Percentiles rank a stretch among this genome's conserved stretches.
phyloP scores from a whole-genome alignment of 2,329 filamentous ascomycete species.

The Cladosporium phlei region DNA sequence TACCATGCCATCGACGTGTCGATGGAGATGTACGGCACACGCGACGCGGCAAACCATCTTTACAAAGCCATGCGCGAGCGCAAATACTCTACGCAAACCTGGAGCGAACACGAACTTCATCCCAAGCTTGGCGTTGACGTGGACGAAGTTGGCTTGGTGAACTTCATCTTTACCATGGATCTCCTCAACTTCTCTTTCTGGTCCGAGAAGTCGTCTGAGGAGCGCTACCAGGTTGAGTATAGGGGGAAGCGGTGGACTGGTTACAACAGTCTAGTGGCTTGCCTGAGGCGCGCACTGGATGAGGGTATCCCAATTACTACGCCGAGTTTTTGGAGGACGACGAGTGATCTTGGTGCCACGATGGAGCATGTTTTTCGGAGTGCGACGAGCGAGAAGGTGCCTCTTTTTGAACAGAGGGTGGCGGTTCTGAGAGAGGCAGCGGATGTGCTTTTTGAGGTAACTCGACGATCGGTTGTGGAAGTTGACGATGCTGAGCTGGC shows the following conservation, averaged over 20 bases:
- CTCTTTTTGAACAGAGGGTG: constrained; percentile 48
- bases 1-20: constrained; percentile 92
- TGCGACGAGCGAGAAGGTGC: constrained; percentile 79
- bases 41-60: constrained; percentile 74
- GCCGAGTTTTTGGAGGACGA: constrained; percentile 69
- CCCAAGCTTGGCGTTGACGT: constrained; percentile 53
- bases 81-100: constrained; percentile 75
- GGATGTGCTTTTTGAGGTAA: constrained; percentile 60
- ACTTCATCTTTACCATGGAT: constrained; percentile 97
- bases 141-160: constrained; percentile 46
- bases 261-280: constrained; percentile 90
- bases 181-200: constrained; percentile 94
- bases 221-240: constrained; percentile 80
- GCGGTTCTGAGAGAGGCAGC: constrained; percentile 51
- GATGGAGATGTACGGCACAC: constrained; percentile 75
- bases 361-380: constrained; percentile 79
- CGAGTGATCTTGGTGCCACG: constrained; percentile 51
- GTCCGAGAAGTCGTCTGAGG: constrained; percentile 65
- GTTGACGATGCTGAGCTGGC: not conserved
- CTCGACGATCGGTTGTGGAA: no score
- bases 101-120: constrained; percentile 85
- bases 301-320: constrained; percentile 89
- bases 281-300: constrained; percentile 79
- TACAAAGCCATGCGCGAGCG: constrained; percentile 78
- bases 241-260: constrained; percentile 79